Evolutionary conservation across 495 filamentous ascomycete genomes (phyloP), one percentile per base, ranked within the genome.

Genomic region (Darksidea phi): DNA sequence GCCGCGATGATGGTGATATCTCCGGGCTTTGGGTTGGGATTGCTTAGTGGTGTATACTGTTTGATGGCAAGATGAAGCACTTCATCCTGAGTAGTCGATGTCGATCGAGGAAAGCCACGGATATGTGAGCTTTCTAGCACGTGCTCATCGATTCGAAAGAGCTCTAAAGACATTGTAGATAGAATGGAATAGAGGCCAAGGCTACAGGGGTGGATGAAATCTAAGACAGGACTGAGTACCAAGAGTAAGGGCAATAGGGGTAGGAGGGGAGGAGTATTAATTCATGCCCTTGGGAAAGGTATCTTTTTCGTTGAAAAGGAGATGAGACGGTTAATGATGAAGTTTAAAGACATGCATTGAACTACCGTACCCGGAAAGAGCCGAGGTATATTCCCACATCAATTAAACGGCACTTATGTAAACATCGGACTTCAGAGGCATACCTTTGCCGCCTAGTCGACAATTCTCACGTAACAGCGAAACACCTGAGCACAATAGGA

Each of bases 1-100:
- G 73, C 74, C 15, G 72, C 75, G 50, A 80, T 74, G 49, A 79
- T 67, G n/a, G 78, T 79, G 18, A 79, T 57, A 38, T 74, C 70
- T 57, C 72, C 71, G 20, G 63, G 61, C 32, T 67, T 51, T 36
- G 67, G 61, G 20, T 64, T 42, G 3, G 48, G 25, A 36, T 69
- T 72, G 24, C 70, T 48, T 10, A 68, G 66, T 8, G 76, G 76
- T 6, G 71, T 73, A 50, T 80, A 79, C 55, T 80, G 75, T 66
- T 80, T 79, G 20, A 80, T 62, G 34, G 71, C 73, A 1, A 80
- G 57, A 3, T 74, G 63, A 15, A 79, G 57, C 3, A 72, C 66
- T 41, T 76, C 74, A 34, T 75, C 72, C 49, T 77, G 71, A 18
- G 61, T 61, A 45, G 70, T 63, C 5, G 61, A 54, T 17, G 72